Conservation (phyloP, 495 filamentous ascomycete species). For the Xylaria flabelliformis region DNA sequence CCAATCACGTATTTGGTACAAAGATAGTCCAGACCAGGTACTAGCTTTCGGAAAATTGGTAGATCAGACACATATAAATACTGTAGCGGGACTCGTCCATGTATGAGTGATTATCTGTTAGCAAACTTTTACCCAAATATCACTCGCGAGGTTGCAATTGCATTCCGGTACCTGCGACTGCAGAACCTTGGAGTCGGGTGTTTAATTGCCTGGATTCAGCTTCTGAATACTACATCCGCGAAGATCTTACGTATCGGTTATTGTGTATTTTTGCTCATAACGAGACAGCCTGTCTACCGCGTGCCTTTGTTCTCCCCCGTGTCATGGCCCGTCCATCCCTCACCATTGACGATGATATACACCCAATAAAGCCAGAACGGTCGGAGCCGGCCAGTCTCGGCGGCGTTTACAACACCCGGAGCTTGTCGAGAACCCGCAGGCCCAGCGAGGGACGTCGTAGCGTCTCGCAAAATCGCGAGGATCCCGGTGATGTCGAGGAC, state of each 20-base stretch:
- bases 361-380: slow-evolving; percentile 24
- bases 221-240: not conserved
- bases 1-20: slow-evolving; percentile 10
- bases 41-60: not conserved
- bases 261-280: slow-evolving; percentile 2
- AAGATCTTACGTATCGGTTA: slow-evolving; percentile 8
- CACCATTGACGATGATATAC: slow-evolving; percentile 36
- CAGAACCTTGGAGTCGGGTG: not conserved
- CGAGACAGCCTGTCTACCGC: not conserved
- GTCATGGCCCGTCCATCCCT: slow-evolving; percentile 27
- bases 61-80: not conserved
- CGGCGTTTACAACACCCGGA: slow-evolving; percentile 50
- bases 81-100: not conserved
- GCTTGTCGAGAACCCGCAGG: slow-evolving; percentile 33
- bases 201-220: not conserved
- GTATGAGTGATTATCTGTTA: slow-evolving; percentile 19
- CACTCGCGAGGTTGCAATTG: not conserved
- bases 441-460: slow-evolving; percentile 39
- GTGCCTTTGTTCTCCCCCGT: not conserved
- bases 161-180: not conserved
- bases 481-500: slow-evolving; percentile 42
- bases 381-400: slow-evolving; percentile 33
- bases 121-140: slow-evolving; percentile 16
- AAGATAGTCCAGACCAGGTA: not conserved
- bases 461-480: slow-evolving; percentile 36